phyloP scores from a whole-genome alignment of 352 stramenopile genomes.

The Phytophthora kernoviae region DNA sequence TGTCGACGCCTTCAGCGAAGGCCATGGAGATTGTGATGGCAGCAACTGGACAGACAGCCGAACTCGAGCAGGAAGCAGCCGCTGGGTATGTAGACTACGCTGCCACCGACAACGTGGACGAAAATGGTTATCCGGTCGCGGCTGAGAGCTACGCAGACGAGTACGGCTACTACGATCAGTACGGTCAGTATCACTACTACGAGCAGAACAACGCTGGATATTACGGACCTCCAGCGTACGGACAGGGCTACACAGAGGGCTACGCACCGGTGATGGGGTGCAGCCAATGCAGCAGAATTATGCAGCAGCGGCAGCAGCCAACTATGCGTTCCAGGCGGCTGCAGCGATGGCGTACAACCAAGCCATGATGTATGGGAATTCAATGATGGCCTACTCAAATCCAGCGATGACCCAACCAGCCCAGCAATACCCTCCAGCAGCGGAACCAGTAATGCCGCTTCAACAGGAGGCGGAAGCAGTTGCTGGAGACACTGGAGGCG shows the following conservation, averaged over 20 bases:
- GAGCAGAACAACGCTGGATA: conserved; percentile 50
- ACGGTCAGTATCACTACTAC: conserved; percentile 86
- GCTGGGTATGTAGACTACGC: conserved; percentile 49
- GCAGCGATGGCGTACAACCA: conserved; percentile 58
- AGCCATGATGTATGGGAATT: conserved; percentile 48
- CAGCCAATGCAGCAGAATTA: conserved; percentile 69
- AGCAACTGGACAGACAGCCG: conserved; percentile 25
- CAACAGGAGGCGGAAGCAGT: not conserved
- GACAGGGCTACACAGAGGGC: conserved; percentile 26
- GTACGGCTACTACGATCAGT: conserved; percentile 84
- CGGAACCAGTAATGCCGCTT: not conserved
- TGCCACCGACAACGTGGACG: conserved; percentile 34
- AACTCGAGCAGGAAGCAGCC: conserved; percentile 12
- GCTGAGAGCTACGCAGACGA: conserved; percentile 64
- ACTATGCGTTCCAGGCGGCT: conserved; percentile 69
- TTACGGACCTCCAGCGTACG: conserved; percentile 29
- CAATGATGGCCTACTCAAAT: conserved; percentile 44
- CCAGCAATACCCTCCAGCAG: conserved; percentile 23
- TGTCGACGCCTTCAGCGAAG: conserved; percentile 43
- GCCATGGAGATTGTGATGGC: conserved; percentile 42
- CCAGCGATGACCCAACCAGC: conserved; percentile 21
- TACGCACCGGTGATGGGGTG: conserved; percentile 33
- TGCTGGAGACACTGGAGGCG: conserved; percentile 14
- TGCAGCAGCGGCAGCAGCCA: conserved; percentile 38
- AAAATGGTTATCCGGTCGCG: conserved; percentile 35